A percentile compares a stretch with the other conserved stretches of the same genome.
These are phyloP conservation scores for Vachellia collinsii DNA, from an alignment of 306 rosid genomes.

Conservation along the genomic window DNA sequence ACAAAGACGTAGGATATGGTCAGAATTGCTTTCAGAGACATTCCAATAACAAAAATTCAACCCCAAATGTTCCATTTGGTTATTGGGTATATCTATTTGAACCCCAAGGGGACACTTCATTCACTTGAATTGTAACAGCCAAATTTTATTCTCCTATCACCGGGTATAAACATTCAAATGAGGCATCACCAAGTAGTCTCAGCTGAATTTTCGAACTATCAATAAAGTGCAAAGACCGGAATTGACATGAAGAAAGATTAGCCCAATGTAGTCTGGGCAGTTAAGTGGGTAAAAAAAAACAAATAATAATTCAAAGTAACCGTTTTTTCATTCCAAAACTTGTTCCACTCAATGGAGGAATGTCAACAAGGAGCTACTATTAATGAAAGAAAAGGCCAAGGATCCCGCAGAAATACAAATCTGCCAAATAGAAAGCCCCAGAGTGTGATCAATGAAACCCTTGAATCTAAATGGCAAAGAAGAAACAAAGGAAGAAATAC, in stretches of 20 bases:
- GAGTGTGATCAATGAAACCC: constrained; percentile 32
- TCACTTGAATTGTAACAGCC: not conserved
- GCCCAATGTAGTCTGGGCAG: not conserved
- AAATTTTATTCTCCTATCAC: not conserved
- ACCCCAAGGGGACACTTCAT: constrained; percentile 6
- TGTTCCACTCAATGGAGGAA: not conserved
- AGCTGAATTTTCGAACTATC: not conserved
- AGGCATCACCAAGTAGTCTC: not conserved
- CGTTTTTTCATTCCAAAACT: not conserved
- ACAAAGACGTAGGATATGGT: not conserved
- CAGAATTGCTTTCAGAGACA: constrained; percentile 2
- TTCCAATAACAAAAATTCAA: not conserved
- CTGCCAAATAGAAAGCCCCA: not conserved
- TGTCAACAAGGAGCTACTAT: constrained; percentile 10
- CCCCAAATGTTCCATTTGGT: not conserved
- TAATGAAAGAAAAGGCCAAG: not conserved
- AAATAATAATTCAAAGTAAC: not conserved
- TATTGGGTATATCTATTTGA: not conserved
- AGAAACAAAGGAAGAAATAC: not conserved
- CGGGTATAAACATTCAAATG: not conserved
- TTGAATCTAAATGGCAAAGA: constrained; percentile 20
- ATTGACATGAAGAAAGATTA: constrained; percentile 1
- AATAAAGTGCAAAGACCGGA: not conserved
- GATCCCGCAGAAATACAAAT: constrained; percentile 32
- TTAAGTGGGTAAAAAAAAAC: not conserved